A percentile compares a stretch with the other conserved stretches of the same genome.
These are phyloP conservation scores for Fraxinus quadrangulata DNA, from an alignment of 257 asterid genomes.

Conservation along the genomic window DNA sequence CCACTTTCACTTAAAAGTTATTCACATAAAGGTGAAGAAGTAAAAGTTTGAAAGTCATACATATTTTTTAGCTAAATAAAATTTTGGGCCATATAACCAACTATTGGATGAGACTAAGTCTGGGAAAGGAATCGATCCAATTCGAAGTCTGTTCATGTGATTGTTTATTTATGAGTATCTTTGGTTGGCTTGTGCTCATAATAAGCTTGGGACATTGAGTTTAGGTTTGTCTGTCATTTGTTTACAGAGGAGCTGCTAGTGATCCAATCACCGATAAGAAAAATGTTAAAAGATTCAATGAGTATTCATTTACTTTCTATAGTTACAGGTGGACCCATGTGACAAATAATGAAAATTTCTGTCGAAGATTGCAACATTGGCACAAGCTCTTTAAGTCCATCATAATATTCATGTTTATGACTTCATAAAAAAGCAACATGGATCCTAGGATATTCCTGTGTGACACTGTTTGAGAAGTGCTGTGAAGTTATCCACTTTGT, in stretches of 20 bases:
- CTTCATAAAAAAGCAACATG: background rate
- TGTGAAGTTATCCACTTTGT: background rate
- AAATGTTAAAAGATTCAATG: background rate
- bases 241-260: slow-evolving; percentile 13
- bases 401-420: background rate
- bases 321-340: no score
- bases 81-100: slow-evolving; percentile 1
- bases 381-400: no score
- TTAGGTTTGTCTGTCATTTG: background rate
- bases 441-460: slow-evolving; percentile 4
- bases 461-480: background rate
- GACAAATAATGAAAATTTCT: no score
- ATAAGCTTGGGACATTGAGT: slow-evolving; percentile 6
- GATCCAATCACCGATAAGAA: background rate
- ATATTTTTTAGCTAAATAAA: background rate
- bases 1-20: background rate
- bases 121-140: slow-evolving; percentile 2
- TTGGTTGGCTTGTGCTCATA: slow-evolving; percentile 1
- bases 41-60: background rate
- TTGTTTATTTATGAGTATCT: background rate
- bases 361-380: no score
- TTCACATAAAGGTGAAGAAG: background rate
- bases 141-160: background rate
- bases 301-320: background rate
- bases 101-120: slow-evolving; percentile 1